These are phyloP conservation scores for Aureobasidium sp. DNA, from an alignment of 2,329 filamentous ascomycete species.

Conservation along the genomic window DNA sequence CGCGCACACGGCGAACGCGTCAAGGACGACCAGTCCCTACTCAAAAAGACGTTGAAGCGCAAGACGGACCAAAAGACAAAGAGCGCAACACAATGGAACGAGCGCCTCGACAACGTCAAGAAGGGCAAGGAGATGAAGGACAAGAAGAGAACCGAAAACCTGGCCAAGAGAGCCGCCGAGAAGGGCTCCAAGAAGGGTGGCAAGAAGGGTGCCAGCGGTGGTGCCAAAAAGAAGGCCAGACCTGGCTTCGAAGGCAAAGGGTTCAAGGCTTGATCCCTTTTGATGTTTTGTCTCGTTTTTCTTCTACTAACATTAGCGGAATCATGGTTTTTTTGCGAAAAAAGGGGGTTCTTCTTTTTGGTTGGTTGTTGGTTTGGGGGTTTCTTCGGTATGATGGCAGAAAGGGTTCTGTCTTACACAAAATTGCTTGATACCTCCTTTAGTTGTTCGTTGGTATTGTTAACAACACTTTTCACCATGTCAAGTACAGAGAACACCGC, in stretches of 20 bases:
- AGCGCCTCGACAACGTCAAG: slow-evolving; percentile 35
- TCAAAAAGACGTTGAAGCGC: slow-evolving; percentile 92
- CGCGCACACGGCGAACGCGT: slow-evolving; percentile 84
- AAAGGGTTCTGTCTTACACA: background rate
- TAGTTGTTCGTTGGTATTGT: background rate
- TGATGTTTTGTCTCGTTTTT: background rate
- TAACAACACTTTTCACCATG: background rate
- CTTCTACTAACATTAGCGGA: background rate
- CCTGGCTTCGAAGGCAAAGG: slow-evolving; percentile 54
- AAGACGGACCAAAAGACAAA: slow-evolving; percentile 86
- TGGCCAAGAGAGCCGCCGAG: slow-evolving; percentile 67
- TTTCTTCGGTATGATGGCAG: background rate
- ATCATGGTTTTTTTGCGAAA: slow-evolving; percentile 3
- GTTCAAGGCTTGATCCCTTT: slow-evolving; percentile 32
- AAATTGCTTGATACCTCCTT: slow-evolving; percentile 3
- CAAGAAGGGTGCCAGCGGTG: slow-evolving; percentile 50
- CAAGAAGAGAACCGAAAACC: slow-evolving; percentile 41
- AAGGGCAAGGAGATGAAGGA: slow-evolving; percentile 41
- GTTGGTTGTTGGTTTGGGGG: background rate
- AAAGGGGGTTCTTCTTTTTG: background rate
- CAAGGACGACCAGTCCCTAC: slow-evolving; percentile 70
- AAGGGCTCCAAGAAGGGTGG: slow-evolving; percentile 70
- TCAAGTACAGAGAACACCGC: background rate
- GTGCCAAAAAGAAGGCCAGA: slow-evolving; percentile 46
- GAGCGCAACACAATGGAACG: slow-evolving; percentile 74